Evolutionary conservation across 176 grass and related monocot species (phyloP).

Genomic region (Oryza glumipatula): DNA sequence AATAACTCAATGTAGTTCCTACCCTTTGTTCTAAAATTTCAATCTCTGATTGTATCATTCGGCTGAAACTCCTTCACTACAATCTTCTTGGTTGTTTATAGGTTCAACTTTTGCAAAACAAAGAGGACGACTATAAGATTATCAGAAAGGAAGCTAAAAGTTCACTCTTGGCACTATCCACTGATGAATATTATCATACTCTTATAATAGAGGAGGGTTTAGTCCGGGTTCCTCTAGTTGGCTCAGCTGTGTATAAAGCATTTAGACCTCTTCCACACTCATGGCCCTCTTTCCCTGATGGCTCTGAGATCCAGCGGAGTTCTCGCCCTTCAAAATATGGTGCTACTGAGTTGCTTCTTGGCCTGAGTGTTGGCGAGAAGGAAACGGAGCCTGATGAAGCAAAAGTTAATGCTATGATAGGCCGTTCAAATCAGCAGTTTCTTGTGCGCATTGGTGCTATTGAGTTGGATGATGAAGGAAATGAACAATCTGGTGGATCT

Average conservation of each 20-base stretch:
- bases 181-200: conserved; percentile 55
- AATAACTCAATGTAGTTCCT: not conserved
- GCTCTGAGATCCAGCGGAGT: conserved; percentile 61
- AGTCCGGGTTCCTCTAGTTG: conserved; percentile 65
- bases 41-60: not conserved
- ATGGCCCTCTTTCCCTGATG: conserved; percentile 81
- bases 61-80: conserved; percentile 28
- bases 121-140: conserved; percentile 63
- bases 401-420: conserved; percentile 72
- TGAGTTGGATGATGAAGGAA: conserved; percentile 66
- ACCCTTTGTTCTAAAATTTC: not conserved
- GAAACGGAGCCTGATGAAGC: conserved; percentile 51
- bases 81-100: conserved; percentile 39
- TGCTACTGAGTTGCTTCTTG: conserved; percentile 79
- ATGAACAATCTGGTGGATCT: conserved; percentile 48
- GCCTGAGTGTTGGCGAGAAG: conserved; percentile 52
- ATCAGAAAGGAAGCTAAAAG: conserved; percentile 67
- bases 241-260: conserved; percentile 63
- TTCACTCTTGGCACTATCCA: conserved; percentile 56
- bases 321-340: conserved; percentile 69
- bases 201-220: conserved; percentile 72
- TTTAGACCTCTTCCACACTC: conserved; percentile 66
- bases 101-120: conserved; percentile 58
- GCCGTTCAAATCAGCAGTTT: conserved; percentile 76
- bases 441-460: conserved; percentile 74